A percentile compares a stretch with the other conserved stretches of the same genome.
These are phyloP conservation scores for Apiotrichum mycotoxinovorans DNA, from an alignment of 1,284 basidiomycete genomes.

Conservation along the genomic window DNA sequence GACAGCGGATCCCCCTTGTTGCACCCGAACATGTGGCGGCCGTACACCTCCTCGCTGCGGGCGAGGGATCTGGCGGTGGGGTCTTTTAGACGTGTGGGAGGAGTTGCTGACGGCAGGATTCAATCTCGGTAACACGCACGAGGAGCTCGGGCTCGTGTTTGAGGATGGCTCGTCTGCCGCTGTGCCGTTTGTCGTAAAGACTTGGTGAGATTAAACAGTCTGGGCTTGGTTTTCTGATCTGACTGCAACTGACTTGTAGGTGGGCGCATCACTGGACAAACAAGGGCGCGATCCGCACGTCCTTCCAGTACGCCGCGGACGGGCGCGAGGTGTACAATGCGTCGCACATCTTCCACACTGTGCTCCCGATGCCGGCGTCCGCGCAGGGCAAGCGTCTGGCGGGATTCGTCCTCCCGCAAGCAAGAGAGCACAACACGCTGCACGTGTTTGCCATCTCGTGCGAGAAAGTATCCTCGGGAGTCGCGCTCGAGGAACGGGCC, in stretches of 20 bases:
- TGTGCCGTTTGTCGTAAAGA: slow-evolving; percentile 15
- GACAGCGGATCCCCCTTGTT: slow-evolving; percentile 2
- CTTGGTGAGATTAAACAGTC: slow-evolving; percentile 18
- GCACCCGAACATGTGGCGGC: slow-evolving; percentile 1
- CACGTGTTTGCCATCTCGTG: slow-evolving; percentile 20
- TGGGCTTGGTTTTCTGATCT: neutral
- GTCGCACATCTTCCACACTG: slow-evolving; percentile 18
- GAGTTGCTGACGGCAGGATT: slow-evolving; percentile 5
- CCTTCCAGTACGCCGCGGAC: slow-evolving; percentile 11
- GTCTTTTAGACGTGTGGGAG: too few species aligned
- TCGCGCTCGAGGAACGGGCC: neutral
- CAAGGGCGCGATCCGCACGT: slow-evolving; percentile 15
- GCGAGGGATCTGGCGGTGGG: slow-evolving; percentile 18
- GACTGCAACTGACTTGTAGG: neutral
- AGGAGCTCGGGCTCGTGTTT: slow-evolving; percentile 10
- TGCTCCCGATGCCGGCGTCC: slow-evolving; percentile 3
- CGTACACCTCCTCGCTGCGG: slow-evolving; percentile 14
- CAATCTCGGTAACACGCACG: slow-evolving; percentile 11
- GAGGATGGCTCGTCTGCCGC: slow-evolving; percentile 2
- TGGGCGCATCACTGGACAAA: slow-evolving; percentile 20
- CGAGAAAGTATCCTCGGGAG: neutral
- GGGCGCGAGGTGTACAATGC: slow-evolving; percentile 10
- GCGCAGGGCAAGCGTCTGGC: neutral
- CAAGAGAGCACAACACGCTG: slow-evolving; percentile 10
- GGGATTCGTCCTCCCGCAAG: slow-evolving; percentile 3